Evolutionary conservation across 306 rosid genomes (phyloP).

Genomic region (Citrullus amarus): DNA sequence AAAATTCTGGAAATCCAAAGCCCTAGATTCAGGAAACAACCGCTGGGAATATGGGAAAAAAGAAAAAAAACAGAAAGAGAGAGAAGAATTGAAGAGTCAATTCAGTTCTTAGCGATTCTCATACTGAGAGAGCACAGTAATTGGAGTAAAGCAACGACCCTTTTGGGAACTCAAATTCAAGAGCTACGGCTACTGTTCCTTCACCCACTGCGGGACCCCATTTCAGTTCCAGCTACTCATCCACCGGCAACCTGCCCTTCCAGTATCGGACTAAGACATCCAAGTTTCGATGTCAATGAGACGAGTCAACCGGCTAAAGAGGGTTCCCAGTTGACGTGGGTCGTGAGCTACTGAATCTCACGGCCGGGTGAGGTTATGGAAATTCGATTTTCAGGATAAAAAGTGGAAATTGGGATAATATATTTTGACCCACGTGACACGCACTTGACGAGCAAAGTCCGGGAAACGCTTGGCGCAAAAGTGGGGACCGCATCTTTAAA

Average conservation of each 20-base stretch:
- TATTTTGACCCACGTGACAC: constrained; percentile 11
- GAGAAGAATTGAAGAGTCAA: not conserved
- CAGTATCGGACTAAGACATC: not conserved
- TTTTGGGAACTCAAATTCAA: constrained; percentile 3
- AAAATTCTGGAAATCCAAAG: not conserved
- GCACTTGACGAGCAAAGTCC: constrained; percentile 8
- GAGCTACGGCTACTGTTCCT: constrained; percentile 14
- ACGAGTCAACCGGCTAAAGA: not conserved
- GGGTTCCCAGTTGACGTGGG: constrained; percentile 6
- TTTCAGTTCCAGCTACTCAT: not conserved
- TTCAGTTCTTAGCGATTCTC: not conserved
- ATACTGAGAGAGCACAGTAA: not conserved
- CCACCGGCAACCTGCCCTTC: not conserved
- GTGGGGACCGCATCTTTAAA: constrained; percentile 10
- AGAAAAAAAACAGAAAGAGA: not conserved
- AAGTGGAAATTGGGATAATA: not conserved
- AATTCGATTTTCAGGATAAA: not conserved
- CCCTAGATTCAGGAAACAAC: not conserved
- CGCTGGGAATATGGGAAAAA: not conserved
- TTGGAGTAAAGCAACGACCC: not conserved
- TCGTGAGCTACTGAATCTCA: not conserved
- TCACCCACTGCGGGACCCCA: constrained; percentile 10
- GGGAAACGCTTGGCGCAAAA: constrained; percentile 5
- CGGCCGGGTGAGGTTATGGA: not conserved
- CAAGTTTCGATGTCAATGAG: not conserved